Evolutionary conservation across 345 rosid species (phyloP), one percentile per base, ranked within the genome.

Genomic region (Cochlearia excelsa): DNA sequence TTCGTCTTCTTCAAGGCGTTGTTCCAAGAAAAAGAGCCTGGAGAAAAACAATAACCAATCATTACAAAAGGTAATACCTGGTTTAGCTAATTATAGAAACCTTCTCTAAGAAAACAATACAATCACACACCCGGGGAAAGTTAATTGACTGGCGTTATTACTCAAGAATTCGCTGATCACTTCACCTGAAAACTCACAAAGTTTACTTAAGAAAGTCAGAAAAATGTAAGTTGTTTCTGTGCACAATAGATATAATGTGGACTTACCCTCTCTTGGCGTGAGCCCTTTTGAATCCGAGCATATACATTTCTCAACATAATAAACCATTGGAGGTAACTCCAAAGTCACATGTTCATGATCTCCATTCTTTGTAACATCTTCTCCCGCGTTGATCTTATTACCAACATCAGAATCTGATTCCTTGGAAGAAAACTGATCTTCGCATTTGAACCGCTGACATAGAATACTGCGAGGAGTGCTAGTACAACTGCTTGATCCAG

Each of bases 11-110:
- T 90, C 85, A 7, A 90, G 83, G 52, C 96, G 95, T 41, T 90
- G 90, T 78, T 78, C 95, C 59, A 94, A 80, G 80, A 79, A 81
- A 67, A 90, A 85, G 37, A 94, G 95, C 75, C 99, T 93, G 85
- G 4, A 37, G 40, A 8, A 37, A 5, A 33, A 33, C 3, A 37
- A 2, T 37, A 8, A 37, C 61, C 74, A 63, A 59, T 53, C 67
- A 55, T 53, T 39, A 33, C 3, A 42, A 6, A 7, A 60, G 66
- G 54, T 42, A 16, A 35, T 6, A 27, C 1, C 16, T 28, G 6
- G 40, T 16, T 26, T 1, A 37, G 8, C 30, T 45, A 61, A 43
- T 33, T 4, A 40, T 34, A 37, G 11, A 66, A 59, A 47, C 41
- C 33, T 6, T 71, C 45, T 16, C 2, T 40, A 63, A 58, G 46